Conservation (phyloP, 306 rosid genomes). For the Cucumis hystrix region DNA sequence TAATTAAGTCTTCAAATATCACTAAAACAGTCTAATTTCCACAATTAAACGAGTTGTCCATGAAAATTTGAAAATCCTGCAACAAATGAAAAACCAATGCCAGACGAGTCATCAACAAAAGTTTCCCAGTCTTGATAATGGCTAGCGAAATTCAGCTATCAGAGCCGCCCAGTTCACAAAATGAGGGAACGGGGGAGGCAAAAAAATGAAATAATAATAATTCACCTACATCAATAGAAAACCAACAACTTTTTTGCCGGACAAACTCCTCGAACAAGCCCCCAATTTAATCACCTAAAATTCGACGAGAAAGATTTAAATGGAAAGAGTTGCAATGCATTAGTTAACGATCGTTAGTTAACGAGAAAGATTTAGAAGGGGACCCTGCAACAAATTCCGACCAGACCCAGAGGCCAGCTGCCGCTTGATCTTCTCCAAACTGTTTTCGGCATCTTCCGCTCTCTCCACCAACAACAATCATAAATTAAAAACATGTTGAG, state of each 20-base stretch:
- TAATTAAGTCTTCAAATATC: background rate
- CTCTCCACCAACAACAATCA: conserved; percentile 33
- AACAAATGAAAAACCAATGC: background rate
- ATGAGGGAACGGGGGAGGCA: background rate
- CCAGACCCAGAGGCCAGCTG: conserved; percentile 91
- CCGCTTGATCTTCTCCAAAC: conserved; percentile 97
- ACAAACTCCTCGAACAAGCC: background rate
- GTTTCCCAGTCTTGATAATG: background rate
- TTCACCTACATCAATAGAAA: background rate
- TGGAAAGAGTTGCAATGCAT: background rate
- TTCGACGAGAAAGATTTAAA: background rate
- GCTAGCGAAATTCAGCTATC: background rate
- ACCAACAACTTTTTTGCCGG: background rate
- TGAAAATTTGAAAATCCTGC: background rate
- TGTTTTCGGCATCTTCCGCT: conserved; percentile 54
- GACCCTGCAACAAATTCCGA: conserved; percentile 79
- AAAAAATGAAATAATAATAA: background rate
- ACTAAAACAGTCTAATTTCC: background rate
- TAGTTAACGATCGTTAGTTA: conserved; percentile 25
- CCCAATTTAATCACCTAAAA: background rate
- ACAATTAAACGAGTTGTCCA: background rate
- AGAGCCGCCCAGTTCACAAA: background rate
- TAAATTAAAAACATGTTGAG: background rate
- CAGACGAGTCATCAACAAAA: background rate
- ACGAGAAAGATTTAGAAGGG: conserved; percentile 99